A percentile compares a stretch with the other conserved stretches of the same genome.
phyloP scores from a whole-genome alignment of 495 filamentous ascomycete species.

The Lasiosphaeriaceae sp. region DNA sequence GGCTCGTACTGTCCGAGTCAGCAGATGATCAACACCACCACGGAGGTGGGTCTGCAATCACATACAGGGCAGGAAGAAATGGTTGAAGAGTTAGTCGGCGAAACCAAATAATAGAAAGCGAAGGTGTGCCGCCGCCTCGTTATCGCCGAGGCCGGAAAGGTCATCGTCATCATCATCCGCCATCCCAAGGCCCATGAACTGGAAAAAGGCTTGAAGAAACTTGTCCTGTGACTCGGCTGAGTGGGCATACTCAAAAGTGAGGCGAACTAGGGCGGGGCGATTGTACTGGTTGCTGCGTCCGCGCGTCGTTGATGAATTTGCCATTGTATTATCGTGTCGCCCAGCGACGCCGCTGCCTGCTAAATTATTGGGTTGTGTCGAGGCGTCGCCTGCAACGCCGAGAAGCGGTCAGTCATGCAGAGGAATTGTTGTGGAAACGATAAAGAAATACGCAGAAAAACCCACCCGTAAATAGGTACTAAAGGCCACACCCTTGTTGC shows the following conservation, averaged over 20 bases:
- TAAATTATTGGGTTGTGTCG: background rate
- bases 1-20: constrained; percentile 11
- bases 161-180: constrained; percentile 3
- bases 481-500: too few species aligned
- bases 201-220: constrained; percentile 22
- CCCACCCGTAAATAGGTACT: too few species aligned
- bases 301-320: background rate
- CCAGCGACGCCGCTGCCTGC: background rate
- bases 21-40: background rate
- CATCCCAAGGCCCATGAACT: constrained; percentile 14
- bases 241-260: constrained; percentile 21
- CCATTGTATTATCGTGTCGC: background rate
- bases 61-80: background rate
- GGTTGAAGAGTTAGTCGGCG: background rate
- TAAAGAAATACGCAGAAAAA: too few species aligned
- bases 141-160: constrained; percentile 10
- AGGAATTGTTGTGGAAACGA: too few species aligned
- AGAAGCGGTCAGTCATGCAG: too few species aligned
- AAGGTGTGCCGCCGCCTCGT: background rate
- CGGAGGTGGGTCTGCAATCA: background rate
- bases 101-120: background rate
- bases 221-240: constrained; percentile 20
- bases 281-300: constrained; percentile 12
- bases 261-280: constrained; percentile 20
- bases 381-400: too few species aligned